phyloP scores from a whole-genome alignment of 192 early-diverging fungal species.

The Entomortierella beljakovae region DNA sequence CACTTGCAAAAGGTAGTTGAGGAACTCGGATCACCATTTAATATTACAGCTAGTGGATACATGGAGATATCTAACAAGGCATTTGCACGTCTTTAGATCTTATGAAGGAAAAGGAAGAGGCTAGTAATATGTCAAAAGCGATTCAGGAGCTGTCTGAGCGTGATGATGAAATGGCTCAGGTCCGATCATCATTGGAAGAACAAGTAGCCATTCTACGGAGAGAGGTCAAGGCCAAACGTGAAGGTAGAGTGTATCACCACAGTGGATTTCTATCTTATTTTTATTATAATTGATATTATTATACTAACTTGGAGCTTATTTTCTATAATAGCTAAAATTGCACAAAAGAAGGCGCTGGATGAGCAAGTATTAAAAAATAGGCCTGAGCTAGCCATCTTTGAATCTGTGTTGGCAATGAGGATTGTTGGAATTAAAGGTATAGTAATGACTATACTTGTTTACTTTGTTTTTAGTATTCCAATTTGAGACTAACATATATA shows the following conservation, averaged over 20 bases:
- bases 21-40: too few species aligned
- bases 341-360: slow-evolving; percentile 59
- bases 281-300: slow-evolving; percentile 4
- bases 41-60: too few species aligned
- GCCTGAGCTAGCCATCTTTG: slow-evolving; percentile 70
- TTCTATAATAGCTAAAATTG: slow-evolving; percentile 47
- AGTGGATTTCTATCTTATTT: background rate
- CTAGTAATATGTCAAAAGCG: slow-evolving; percentile 53
- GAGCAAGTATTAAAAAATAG: slow-evolving; percentile 61
- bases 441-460: background rate
- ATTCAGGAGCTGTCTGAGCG: slow-evolving; percentile 57
- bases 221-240: slow-evolving; percentile 63
- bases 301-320: background rate
- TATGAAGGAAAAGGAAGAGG: slow-evolving; percentile 61
- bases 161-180: slow-evolving; percentile 54
- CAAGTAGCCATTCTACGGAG: slow-evolving; percentile 54
- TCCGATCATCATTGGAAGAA: slow-evolving; percentile 39
- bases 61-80: too few species aligned
- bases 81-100: slow-evolving; percentile 28
- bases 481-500: background rate
- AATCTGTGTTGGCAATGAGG: slow-evolving; percentile 64
- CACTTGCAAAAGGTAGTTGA: slow-evolving; percentile 19
- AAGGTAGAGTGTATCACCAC: slow-evolving; percentile 27
- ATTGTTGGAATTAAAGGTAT: slow-evolving; percentile 52
- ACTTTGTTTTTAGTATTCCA: background rate